These are phyloP conservation scores for Sedum album DNA, from an alignment of 164 flowering plant genomes.

Conservation along the genomic window DNA sequence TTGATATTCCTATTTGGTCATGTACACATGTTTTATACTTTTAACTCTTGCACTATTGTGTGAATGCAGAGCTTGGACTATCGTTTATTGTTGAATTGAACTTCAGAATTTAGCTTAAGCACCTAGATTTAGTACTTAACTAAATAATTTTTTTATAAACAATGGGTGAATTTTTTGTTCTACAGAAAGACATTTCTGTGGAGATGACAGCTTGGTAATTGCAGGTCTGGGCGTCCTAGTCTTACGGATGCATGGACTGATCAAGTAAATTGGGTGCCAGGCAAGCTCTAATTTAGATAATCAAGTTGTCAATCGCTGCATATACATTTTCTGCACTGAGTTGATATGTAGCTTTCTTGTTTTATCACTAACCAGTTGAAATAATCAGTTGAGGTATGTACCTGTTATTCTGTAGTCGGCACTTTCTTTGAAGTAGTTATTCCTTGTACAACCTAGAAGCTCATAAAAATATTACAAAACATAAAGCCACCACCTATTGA, in stretches of 20 bases:
- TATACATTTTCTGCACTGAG: background rate
- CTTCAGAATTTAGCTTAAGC: no score
- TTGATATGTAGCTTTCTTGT: no score
- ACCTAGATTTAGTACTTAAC: background rate
- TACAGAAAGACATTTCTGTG: background rate
- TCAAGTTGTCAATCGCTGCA: background rate
- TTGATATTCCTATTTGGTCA: no score
- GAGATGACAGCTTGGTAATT: background rate
- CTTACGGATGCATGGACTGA: conserved; percentile 68
- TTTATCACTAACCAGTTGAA: background rate
- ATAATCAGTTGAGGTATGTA: background rate
- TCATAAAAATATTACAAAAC: no score
- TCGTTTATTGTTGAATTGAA: no score
- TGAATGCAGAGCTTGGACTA: no score
- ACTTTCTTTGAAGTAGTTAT: background rate
- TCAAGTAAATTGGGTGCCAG: conserved; percentile 83
- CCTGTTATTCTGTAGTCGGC: background rate
- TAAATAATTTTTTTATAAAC: no score
- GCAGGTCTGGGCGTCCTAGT: conserved; percentile 88
- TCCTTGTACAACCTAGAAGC: background rate
- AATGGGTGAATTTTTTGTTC: background rate
- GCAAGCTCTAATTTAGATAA: conserved; percentile 28
- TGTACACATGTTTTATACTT: no score
- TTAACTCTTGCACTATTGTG: no score
- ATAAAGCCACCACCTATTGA: background rate